These are phyloP conservation scores for Juncus effusus DNA, from an alignment of 176 grass and related monocot genomes.

Conservation along the genomic window DNA sequence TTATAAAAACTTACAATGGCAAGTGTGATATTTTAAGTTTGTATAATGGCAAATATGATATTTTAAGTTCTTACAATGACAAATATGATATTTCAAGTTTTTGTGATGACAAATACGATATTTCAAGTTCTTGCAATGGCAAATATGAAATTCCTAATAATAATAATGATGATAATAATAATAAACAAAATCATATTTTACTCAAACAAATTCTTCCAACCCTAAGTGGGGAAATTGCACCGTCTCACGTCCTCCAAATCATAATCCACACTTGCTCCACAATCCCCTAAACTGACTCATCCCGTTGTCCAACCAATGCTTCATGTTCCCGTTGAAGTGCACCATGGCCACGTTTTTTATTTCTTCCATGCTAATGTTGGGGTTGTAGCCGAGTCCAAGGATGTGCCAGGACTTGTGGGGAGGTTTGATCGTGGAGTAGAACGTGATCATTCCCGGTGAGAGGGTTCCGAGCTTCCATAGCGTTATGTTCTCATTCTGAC, in stretches of 20 bases:
- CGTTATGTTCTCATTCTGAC: constrained; percentile 84
- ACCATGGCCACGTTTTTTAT: too few species aligned
- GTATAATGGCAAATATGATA: too few species aligned
- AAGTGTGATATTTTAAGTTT: too few species aligned
- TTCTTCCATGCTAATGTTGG: constrained; percentile 28
- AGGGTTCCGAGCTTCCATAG: constrained; percentile 91
- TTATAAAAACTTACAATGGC: too few species aligned
- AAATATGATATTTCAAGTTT: too few species aligned
- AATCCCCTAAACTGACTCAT: constrained; percentile 87
- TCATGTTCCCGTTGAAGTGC: constrained; percentile 54
- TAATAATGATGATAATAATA: too few species aligned
- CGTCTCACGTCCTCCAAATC: constrained; percentile 53
- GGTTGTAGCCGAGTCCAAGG: constrained; percentile 93
- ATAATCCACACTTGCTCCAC: constrained; percentile 91
- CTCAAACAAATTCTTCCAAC: too few species aligned
- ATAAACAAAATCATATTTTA: too few species aligned
- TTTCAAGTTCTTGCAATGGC: too few species aligned
- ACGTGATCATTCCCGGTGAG: constrained; percentile 89
- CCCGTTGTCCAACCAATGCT: constrained; percentile 94
- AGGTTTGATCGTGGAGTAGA: constrained; percentile 96
- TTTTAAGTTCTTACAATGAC: too few species aligned
- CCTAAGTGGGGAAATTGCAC: constrained; percentile 76
- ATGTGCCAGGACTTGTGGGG: constrained; percentile 96
- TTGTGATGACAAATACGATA: too few species aligned
- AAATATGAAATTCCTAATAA: too few species aligned